Base-by-base conservation (phyloP, 345 rosid genomes). In the Eutrema yunnanense region DNA sequence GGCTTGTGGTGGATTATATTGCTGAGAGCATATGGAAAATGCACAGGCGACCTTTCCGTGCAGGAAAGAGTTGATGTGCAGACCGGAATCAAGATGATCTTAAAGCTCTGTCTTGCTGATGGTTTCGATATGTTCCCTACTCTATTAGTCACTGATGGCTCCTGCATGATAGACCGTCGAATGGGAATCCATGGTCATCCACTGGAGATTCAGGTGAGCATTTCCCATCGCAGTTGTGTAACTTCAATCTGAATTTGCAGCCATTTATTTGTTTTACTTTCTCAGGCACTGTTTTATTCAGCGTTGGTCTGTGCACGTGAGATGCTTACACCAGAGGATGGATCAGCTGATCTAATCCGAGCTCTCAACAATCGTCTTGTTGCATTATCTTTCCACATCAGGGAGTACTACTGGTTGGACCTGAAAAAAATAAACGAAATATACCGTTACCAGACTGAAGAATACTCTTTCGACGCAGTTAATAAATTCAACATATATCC, bases 171-270 rank as follows among this genome's bases (percentile, higher is more conserved):
- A 77, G 98, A 93, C 73, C 97, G 98, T 43, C 90, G 96, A 37
- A 93, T 93, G 97, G 98, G 97, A 72, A 93, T 93, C 80, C 97
- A 93, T 79, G 98, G 98, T 55, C 97, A 93, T 71, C 97, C 98
- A 76, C 64, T 93, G 67, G 97, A 93, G 80, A 93, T 93, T 55
- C 98, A 93, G 90, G 98, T 92, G 60, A 74, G 27, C 50, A 56
- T 8, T 10, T 65, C 57, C 22, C 52, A 40, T 26, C 22, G 2
- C 11, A 41, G 8, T 41, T 60, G 2, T 60, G 22, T 33, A 49
- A 50, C 14, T 32, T 33, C 67, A 43, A 6, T 57, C 8, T 60
- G 61, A 48, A 58, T 52, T 26, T 62, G 54, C 44, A 41, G 53
- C 14, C 14, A 44, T 40, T 44, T 44, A 5, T 12, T 3, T 44